These are phyloP conservation scores for Solanum stenotomum DNA, from an alignment of 257 asterid species.

Conservation along the genomic window DNA sequence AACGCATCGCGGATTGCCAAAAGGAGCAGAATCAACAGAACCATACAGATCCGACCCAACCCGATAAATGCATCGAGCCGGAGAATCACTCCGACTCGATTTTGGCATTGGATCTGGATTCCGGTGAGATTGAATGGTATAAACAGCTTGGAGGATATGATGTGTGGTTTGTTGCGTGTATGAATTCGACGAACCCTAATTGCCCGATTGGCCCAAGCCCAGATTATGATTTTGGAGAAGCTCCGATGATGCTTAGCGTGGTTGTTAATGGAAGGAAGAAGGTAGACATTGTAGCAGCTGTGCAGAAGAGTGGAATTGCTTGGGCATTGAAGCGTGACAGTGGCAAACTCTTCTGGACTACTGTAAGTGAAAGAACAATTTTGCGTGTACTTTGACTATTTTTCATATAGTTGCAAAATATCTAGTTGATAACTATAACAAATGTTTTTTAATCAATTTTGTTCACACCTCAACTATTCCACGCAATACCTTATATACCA, in stretches of 20 bases:
- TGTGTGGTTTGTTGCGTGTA: slow-evolving; percentile 35
- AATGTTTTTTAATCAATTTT: not conserved
- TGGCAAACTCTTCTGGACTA: slow-evolving; percentile 35
- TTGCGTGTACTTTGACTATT: not conserved
- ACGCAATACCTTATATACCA: not conserved
- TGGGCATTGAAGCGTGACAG: slow-evolving; percentile 37
- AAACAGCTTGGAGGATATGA: slow-evolving; percentile 55
- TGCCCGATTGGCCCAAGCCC: slow-evolving; percentile 49
- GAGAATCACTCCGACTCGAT: slow-evolving; percentile 37
- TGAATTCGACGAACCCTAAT: slow-evolving; percentile 15
- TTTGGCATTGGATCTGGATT: slow-evolving; percentile 28
- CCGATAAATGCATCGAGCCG: slow-evolving; percentile 29
- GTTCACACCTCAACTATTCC: not conserved
- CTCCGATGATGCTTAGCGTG: slow-evolving; percentile 38
- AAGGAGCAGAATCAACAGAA: slow-evolving; percentile 17
- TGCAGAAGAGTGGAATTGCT: slow-evolving; percentile 49
- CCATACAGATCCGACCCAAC: slow-evolving; percentile 13
- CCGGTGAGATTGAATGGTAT: slow-evolving; percentile 32
- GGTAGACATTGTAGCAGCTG: slow-evolving; percentile 28
- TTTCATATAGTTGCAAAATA: too few relatives aligned
- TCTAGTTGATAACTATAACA: too few relatives aligned
- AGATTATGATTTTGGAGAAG: slow-evolving; percentile 46
- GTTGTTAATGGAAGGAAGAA: not conserved
- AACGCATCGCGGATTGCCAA: slow-evolving; percentile 26
- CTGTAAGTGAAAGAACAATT: slow-evolving; percentile 6